Evolutionary conservation across 2,329 filamentous ascomycete genomes (phyloP), one percentile per base, ranked within the genome.

Genomic region (Neofusicoccum parvum): DNA sequence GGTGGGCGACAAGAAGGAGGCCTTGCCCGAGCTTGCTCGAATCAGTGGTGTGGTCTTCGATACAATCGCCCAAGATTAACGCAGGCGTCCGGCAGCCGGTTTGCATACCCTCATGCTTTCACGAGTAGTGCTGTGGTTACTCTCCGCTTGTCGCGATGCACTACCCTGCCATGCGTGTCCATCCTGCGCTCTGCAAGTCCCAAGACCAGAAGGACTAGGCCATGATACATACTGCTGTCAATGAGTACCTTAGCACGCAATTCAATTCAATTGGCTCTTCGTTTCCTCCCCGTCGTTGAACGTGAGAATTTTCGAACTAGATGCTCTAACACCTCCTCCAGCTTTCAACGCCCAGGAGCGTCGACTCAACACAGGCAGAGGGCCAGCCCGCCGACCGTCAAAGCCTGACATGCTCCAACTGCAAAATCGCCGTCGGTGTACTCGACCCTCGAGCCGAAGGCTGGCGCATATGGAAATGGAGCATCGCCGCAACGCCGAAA

Each of bases 1-100:
- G 10, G n/a, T 20, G 83, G 84, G 82, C 76, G 82, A 78, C 72
- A 85, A 87, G 85, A 87, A 87, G 82, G 83, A 82, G 81, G 75
- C 80, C 76, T 74, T 74, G 76, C 77, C 78, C 68, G 43, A 50
- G 48, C 60, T 60, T 39, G 63, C 65, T 70, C 72, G 69, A 15
- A 1, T 65, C 54, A 46, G 76, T 84, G 83, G 80, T 76, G 77
- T 76, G 76, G 80, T 77, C 81, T 82, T 80, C 82, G 85, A 87
- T 87, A 87, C 85, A 83, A 81, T 74, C 83, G 80, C 83, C 85
- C 83, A 72, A 87, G 68, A 87, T 74, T 65, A 83, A 72, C 64
- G 11, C 36, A 50, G 60, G 46, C 48, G 59, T 43, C 10, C 48
- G 12, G 54, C 54, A 41, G 11, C 23, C 37, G 48, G 32, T 12